Base-by-base conservation (phyloP, 208 protist species). In the Crithidia mellificae region DNA sequence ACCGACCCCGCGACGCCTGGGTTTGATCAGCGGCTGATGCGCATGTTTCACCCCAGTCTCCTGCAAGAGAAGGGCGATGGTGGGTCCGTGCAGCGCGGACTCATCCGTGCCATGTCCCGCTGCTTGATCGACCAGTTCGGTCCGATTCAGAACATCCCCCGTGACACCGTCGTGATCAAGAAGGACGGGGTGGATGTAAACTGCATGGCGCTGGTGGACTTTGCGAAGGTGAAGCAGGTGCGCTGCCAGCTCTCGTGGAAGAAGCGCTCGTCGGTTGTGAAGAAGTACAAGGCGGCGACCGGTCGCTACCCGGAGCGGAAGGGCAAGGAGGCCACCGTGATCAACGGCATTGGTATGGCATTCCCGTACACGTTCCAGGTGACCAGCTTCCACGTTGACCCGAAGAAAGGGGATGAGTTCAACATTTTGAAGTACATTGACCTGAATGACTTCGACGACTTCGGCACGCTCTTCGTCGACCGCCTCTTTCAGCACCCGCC, bases 191-290 rank as follows among this genome's bases (percentile, higher is more conserved):
- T 77, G 44, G 41, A 89, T 17, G 75, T 83, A n/a, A 85, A 84
- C 68, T 82, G 85, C 47, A 78, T 87, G n/a, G 91, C 85, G 24
- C 75, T 94, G 17, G 83, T 93, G 9, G 77, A 96, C 78, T 96
- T 96, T 62, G 72, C 83, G 29, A 70, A 81, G 49, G 79, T 32
- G 38, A 75, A 80, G 61, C 57, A 72, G 46, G 88, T 94, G 17
- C 80, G 78, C 46, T 94, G 88, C 63, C 72, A 88, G 44, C 80
- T 93, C 30, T 77, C 80, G 39, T 96, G 84, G 80, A 68, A 74
- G 29, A 73, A 57, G 71, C 76, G 85, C 6, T 61, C 74, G 56
- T n/a, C 52, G 15, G 39, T 77, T 34, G 67, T 72, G 7, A 71
- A 74, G 66, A 55, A 65, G 50, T 74, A 62, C 51, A 72, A 68